Evolutionary conservation across 805 yeast species (phyloP).

Genomic region (Sungouiella blattae): DNA sequence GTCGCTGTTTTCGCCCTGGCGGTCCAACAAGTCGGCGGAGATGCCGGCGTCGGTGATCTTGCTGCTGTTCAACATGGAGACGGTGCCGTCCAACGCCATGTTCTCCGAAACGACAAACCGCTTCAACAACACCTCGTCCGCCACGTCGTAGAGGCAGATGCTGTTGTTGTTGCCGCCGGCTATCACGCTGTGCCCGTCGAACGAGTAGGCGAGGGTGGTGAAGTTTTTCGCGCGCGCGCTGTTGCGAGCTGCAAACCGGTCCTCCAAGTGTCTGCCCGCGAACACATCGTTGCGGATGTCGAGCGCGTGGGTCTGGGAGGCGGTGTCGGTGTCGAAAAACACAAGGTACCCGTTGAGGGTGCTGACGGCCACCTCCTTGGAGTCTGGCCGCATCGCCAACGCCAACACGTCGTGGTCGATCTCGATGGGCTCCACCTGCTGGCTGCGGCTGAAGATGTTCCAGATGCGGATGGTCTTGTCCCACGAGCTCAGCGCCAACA

Average conservation of each 20-base stretch:
- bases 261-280: slow-evolving; percentile 79
- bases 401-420: slow-evolving; percentile 80
- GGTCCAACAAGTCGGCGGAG: slow-evolving; percentile 74
- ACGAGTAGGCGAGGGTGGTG: slow-evolving; percentile 75
- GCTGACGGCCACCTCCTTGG: slow-evolving; percentile 84
- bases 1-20: slow-evolving; percentile 83
- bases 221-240: slow-evolving; percentile 83
- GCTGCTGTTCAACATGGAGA: slow-evolving; percentile 70
- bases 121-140: slow-evolving; percentile 79
- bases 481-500: slow-evolving; percentile 92
- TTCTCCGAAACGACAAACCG: slow-evolving; percentile 83
- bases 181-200: slow-evolving; percentile 82
- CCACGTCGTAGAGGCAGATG: slow-evolving; percentile 85
- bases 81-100: slow-evolving; percentile 88
- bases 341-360: slow-evolving; percentile 85
- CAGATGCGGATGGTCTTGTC: slow-evolving; percentile 91
- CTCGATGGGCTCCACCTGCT: slow-evolving; percentile 86
- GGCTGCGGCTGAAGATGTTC: slow-evolving; percentile 86
- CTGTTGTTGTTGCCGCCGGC: slow-evolving; percentile 95
- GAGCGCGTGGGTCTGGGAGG: slow-evolving; percentile 74
- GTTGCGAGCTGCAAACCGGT: slow-evolving; percentile 75
- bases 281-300: slow-evolving; percentile 87
- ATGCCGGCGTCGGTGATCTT: slow-evolving; percentile 82
- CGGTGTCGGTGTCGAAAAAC: slow-evolving; percentile 79
- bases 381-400: slow-evolving; percentile 84